These are phyloP conservation scores for Elongisporangium undulatum DNA, from an alignment of 352 stramenopile genomes.

Conservation along the genomic window DNA sequence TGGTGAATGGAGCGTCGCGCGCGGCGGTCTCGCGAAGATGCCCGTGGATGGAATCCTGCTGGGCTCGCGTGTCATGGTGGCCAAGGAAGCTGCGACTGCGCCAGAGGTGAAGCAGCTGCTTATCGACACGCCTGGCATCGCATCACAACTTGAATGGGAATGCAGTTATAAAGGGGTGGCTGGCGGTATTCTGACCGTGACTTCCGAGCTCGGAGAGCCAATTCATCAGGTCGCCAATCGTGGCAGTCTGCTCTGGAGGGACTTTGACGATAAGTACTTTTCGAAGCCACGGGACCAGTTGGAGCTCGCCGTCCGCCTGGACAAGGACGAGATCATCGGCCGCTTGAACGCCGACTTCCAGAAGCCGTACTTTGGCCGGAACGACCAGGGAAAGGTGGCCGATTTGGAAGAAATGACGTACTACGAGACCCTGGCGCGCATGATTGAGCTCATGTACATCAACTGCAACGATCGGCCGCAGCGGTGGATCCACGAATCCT, in stretches of 20 bases:
- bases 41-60: constrained; percentile 79
- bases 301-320: constrained; percentile 50
- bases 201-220: constrained; percentile 79
- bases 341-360: constrained; percentile 85
- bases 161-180: constrained; percentile 61
- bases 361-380: constrained; percentile 86
- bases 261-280: constrained; percentile 88
- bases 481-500: constrained; percentile 78
- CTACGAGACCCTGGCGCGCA: constrained; percentile 58
- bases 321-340: constrained; percentile 78
- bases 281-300: constrained; percentile 67
- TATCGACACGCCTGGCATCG: constrained; percentile 70
- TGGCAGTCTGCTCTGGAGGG: constrained; percentile 67
- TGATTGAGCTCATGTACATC: constrained; percentile 82
- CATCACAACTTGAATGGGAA: constrained; percentile 74
- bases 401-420: constrained; percentile 89
- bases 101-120: constrained; percentile 82
- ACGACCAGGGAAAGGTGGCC: constrained; percentile 25
- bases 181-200: constrained; percentile 78
- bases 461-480: constrained; percentile 34
- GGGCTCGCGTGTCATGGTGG: constrained; percentile 82
- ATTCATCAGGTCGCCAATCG: constrained; percentile 86
- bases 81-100: constrained; percentile 83
- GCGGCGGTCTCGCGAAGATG: constrained; percentile 57
- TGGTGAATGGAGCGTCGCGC: constrained; percentile 72